Evolutionary conservation across 768 basidiomycete genomes (phyloP).

Genomic region (Calocybe cyanea): DNA sequence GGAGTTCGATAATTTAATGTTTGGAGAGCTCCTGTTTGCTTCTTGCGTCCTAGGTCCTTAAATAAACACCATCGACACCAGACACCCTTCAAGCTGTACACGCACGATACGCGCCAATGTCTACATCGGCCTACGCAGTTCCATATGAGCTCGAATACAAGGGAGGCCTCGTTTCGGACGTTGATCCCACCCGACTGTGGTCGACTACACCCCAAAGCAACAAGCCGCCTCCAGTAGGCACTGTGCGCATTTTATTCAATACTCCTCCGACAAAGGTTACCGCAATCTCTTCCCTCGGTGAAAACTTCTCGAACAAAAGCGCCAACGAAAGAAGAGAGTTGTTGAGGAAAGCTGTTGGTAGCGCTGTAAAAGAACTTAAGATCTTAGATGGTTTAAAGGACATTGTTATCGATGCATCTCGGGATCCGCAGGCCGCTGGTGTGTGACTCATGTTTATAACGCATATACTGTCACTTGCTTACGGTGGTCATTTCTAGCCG

Average conservation of each 20-base stretch:
- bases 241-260: constrained; percentile 62
- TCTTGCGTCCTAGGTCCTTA: too few species aligned
- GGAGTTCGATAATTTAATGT: too few species aligned
- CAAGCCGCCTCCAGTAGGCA: constrained; percentile 57
- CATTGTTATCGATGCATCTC: constrained; percentile 58
- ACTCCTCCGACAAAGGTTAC: constrained; percentile 45
- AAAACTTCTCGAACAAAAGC: constrained; percentile 43
- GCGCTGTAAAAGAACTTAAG: constrained; percentile 67
- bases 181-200: constrained; percentile 54
- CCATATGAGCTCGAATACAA: constrained; percentile 49
- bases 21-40: too few species aligned
- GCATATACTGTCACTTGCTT: too few species aligned
- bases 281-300: constrained; percentile 56
- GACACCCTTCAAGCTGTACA: too few species aligned
- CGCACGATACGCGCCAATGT: too few species aligned
- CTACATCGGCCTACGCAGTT: constrained; percentile 53
- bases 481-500: too few species aligned
- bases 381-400: constrained; percentile 58
- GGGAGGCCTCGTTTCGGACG: constrained; percentile 25
- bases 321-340: constrained; percentile 54
- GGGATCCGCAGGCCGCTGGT: constrained; percentile 80
- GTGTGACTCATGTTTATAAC: constrained; percentile 16
- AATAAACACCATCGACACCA: too few species aligned
- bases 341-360: constrained; percentile 68
- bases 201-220: constrained; percentile 41